Conservation (phyloP, 148 eudicot species). For the Oxyria digyna region DNA sequence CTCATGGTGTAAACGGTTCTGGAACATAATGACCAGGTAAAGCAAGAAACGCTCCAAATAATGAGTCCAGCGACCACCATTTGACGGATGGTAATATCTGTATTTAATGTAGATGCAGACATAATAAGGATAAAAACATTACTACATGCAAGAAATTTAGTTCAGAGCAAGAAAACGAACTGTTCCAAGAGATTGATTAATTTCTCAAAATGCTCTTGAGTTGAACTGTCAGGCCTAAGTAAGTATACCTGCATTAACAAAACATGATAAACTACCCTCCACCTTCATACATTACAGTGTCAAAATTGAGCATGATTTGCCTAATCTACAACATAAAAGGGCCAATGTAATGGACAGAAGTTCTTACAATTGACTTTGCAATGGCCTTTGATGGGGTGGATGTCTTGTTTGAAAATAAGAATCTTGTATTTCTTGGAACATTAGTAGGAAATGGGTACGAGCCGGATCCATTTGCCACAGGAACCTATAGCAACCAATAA, state of each 20-base stretch:
- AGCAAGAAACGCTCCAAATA: slow-evolving; percentile 78
- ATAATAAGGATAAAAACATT: not conserved
- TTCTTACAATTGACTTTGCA: slow-evolving; percentile 93
- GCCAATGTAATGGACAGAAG: not conserved
- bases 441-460: slow-evolving; percentile 82
- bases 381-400: slow-evolving; percentile 78
- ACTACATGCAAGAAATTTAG: not conserved
- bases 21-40: slow-evolving; percentile 63
- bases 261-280: slow-evolving; percentile 1
- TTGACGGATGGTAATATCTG: slow-evolving; percentile 97
- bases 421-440: slow-evolving; percentile 89
- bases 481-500: slow-evolving; percentile 48
- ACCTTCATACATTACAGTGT: not conserved
- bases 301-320: not conserved
- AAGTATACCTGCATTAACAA: slow-evolving; percentile 60
- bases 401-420: slow-evolving; percentile 74
- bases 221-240: slow-evolving; percentile 65
- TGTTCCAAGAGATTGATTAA: slow-evolving; percentile 92
- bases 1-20: slow-evolving; percentile 71
- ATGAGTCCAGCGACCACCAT: slow-evolving; percentile 99
- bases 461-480: slow-evolving; percentile 85
- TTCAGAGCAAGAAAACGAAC: slow-evolving; percentile 36
- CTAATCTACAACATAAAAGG: not conserved
- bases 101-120: slow-evolving; percentile 10
- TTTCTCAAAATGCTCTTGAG: slow-evolving; percentile 63